Evolutionary conservation across 2,329 filamentous ascomycete genomes (phyloP), one percentile per base, ranked within the genome.

Genomic region (Neopestalotiopsis sp.): DNA sequence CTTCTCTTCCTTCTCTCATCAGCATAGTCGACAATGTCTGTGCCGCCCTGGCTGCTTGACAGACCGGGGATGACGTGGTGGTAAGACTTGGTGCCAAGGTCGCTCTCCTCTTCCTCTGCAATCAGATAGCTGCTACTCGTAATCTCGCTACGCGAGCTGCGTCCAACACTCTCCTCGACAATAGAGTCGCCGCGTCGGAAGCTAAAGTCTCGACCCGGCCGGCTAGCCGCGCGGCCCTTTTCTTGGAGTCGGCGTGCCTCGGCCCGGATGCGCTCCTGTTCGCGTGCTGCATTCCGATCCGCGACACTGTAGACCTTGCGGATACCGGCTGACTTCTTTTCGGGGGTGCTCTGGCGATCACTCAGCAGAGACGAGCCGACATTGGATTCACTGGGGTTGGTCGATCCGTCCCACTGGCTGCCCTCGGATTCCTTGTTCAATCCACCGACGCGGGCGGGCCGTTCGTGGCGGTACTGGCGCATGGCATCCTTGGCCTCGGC

Each of bases 351-450:
- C 81, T 91, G 85, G 75, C 86, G 83, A 79, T 90, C 84, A 68
- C 81, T 82, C 67, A 91, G 85, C 53, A 92, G 84, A 72, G 92
- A 87, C 70, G 89, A 87, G 65, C 89, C 85, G 73, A 85, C 87
- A 49, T 85, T 87, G 42, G 90, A 90, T 76, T 87, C 88, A 73
- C 91, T 90, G 63, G 91, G 91, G 79, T 88, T 90, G 20, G 87
- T 89, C 13, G 85, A 88, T 59, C 93, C 93, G 77, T 97, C 93
- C 87, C 94, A 97, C 73, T 89, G 85, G 70, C 90, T 92, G 70
- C 91, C 92, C 74, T 98, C 95, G 58, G 91, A 87, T 73, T 92
- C 86, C 75, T 91, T 91, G 82, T 98, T 98, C 79, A 98, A 84
- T 24, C 95, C 95, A 45, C 95, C 95, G 1, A 98, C 94, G 65